Evolutionary conservation across 2,329 filamentous ascomycete species (phyloP).

Genomic region (Aspergillus glaucus): DNA sequence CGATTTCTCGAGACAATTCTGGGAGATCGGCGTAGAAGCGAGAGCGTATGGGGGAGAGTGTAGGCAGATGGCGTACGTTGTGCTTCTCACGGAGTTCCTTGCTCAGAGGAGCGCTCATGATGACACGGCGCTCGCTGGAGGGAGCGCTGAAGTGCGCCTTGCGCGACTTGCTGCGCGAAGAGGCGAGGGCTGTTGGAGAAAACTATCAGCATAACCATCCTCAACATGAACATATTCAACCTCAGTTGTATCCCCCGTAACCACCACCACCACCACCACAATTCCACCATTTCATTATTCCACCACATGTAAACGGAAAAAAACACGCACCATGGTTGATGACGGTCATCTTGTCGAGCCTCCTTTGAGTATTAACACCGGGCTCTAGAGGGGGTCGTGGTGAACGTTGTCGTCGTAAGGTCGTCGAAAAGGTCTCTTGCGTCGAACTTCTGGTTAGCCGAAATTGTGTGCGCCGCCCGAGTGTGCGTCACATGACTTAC

Average conservation of each 20-base stretch:
- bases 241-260: background rate
- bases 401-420: constrained; percentile 15
- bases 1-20: background rate
- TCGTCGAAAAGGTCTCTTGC: constrained; percentile 11
- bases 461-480: constrained; percentile 14
- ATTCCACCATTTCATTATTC: constrained; percentile 1
- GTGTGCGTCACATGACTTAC: constrained; percentile 27
- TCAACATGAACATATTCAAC: background rate
- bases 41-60: constrained; percentile 3
- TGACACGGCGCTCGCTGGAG: constrained; percentile 86
- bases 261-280: background rate
- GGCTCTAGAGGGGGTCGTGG: constrained; percentile 11
- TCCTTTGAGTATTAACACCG: constrained; percentile 11
- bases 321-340: constrained; percentile 23
- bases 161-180: constrained; percentile 96
- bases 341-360: constrained; percentile 27
- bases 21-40: background rate
- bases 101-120: constrained; percentile 93
- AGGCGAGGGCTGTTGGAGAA: constrained; percentile 40
- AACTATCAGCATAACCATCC: background rate
- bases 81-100: constrained; percentile 99
- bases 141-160: constrained; percentile 97
- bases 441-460: constrained; percentile 13
- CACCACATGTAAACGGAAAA: constrained; percentile 5
- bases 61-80: constrained; percentile 63